Base-by-base conservation (phyloP, 768 basidiomycete species). In the Mycena alexandri region DNA sequence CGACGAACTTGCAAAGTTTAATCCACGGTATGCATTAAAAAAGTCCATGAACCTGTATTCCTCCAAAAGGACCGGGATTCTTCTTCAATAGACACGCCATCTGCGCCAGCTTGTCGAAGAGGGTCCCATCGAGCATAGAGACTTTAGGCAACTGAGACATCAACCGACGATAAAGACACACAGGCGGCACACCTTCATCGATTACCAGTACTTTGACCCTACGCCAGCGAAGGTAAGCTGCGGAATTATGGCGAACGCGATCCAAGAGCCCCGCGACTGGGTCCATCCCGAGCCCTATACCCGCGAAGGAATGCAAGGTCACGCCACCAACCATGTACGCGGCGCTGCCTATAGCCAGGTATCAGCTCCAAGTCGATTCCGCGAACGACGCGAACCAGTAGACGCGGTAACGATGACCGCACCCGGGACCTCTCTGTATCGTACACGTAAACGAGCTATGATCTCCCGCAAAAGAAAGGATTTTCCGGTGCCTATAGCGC, bases 291-390 rank as follows among this genome's bases (percentile, higher is more conserved):
- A 97, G 79, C 0, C 97, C 97, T 63, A 96, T 92, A 0, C 96
- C 96, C 21, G 93, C 89, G 74, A 97, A 98, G 0, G 94, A 96
- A 76, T 98, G 97, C 33, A 98, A 85, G 0, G 97, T 98, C 19
- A 93, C 88, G 41, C 97, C 97, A 12, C 97, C 97, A 54, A 99
- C 95, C 72, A 98, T 98, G 77, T 95, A 97, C 8, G 97, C 97
- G 6, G 97, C 96, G 72, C 98, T 97, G 50, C 92, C 92, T 91
- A 65, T 22, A 38, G 56, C 16, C 44, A 56, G 41, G 9, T 17
- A 12, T 10, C 2, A 29, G 29, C 29, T n/a, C n/a, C 29, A 29
- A 22, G 19, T 6, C 2, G 41, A 16, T 12, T 5, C 0, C 16
- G 21, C 0, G 21, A 16, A 51, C 11, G 12, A 42, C 29, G 70